Base-by-base conservation (phyloP, 108 stramenopile genomes). In the Conticribra weissflogii region DNA sequence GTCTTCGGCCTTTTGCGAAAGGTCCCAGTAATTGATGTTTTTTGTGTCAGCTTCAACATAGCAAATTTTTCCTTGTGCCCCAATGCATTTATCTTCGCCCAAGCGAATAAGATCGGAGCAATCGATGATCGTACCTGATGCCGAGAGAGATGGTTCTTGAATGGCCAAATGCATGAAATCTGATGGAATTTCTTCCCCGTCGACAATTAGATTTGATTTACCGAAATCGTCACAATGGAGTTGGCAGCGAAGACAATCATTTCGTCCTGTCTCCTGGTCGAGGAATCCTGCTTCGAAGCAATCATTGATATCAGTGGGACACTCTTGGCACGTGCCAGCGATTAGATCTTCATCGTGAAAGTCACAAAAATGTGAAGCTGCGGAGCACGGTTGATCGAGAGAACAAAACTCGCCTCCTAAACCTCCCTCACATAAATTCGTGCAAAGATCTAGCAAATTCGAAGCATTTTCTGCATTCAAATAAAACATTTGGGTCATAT, bases 1-100 rank as follows among this genome's bases (percentile, higher is more conserved):
- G 29, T 22, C 44, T 46, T 60, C 59, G 1, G 44, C 36, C 31
- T 46, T 46, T 15, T 46, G 3, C 3, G 59, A 41, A 34, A 60
- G 31, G 1, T 60, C 25, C 17, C 21, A 46, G 19, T 60, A 41
- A 3, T 24, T 23, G 17, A 22, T 29, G 28, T 41, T 14, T 28
- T 29, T 32, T 1, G 59, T 60, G 45, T 27, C 29, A 34, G 29
- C 59, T 14, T 60, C 59, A 60, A 60, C 59, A 34, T 21, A 46
- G 5, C 59, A 60, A 19, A 60, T 27, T 24, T n/a, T n/a, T 12
- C 31, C 59, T 34, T 60, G 22, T n/a, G 59, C 59, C 15, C 21
- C 31, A 1, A 14, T 14, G 31, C 59, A 60, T n/a, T 1, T 60
- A 2, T 34, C 31, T 21, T 21, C 59, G 1, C 27, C 59, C 17